Base-by-base conservation (phyloP, 1,139 yeast species). In the Magnusiomyces magnusii region DNA sequence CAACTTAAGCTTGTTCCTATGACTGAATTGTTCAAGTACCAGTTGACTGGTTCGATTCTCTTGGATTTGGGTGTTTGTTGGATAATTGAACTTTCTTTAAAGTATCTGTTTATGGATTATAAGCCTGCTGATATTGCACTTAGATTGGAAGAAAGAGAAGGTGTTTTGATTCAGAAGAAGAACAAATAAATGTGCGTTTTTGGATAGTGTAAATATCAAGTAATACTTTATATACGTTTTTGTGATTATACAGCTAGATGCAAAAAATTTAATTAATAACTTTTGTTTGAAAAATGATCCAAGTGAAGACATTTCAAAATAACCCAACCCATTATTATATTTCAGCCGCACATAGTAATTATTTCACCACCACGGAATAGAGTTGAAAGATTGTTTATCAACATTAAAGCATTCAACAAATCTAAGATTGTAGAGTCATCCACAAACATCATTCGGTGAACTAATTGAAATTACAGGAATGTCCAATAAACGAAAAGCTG, bases 81-180 rank as follows among this genome's bases (percentile, higher is more conserved):
- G 86, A 79, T 75, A n/a, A 84, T 90, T 70, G 99, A 93, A 75
- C 66, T 85, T 59, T 80, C 81, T 24, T 82, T 93, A 77, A 93
- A 93, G 75, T 78, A 80, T 70, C 83, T 85, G 75, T 93, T 90
- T 74, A 87, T 89, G 90, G 96, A 93, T 73, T 89, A 85, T 66
- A 86, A 85, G 67, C 89, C 98, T 55, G 90, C 96, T 62, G 97
- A 93, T 71, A 93, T 93, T 73, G 97, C 98, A 2, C 62, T 71
- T 58, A 66, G 69, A 50, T 61, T 68, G 28, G 67, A 66, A n/a
- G 74, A 73, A 62, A 65, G 76, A 54, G 65, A 63, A 23, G 67
- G 62, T 42, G 58, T 60, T 34, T 58, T 68, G 59, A 67, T 70
- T 21, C 72, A 69, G 61, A 65, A 67, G 67, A 71, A 71, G 63